phyloP scores from a whole-genome alignment of 1,139 yeast genomes.

The Oligophagozyma castellii region DNA sequence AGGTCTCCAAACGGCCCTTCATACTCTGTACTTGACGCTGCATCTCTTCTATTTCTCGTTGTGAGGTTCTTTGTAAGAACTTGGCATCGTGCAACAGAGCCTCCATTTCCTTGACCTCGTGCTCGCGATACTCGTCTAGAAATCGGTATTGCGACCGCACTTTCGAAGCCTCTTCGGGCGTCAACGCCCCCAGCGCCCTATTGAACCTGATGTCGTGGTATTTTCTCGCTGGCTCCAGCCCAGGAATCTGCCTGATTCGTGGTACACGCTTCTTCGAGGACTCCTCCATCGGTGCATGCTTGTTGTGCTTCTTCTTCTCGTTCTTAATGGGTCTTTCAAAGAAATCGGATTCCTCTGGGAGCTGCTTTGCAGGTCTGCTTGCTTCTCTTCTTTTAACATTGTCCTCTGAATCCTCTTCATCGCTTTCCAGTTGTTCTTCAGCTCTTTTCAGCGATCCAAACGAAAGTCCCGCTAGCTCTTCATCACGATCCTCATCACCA shows the following conservation, averaged over 20 bases:
- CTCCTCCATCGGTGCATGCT: slow-evolving; percentile 72
- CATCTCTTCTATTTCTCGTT: slow-evolving; percentile 39
- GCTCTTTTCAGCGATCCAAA: slow-evolving; percentile 50
- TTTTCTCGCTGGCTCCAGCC: slow-evolving; percentile 34
- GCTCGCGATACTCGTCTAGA: slow-evolving; percentile 68
- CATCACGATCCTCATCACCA: slow-evolving; percentile 21
- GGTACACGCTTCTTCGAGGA: slow-evolving; percentile 66
- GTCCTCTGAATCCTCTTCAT: slow-evolving; percentile 18
- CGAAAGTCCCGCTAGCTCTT: slow-evolving; percentile 30
- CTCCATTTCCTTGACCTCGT: slow-evolving; percentile 53
- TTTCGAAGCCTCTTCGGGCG: slow-evolving; percentile 51
- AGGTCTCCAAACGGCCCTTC: slow-evolving; percentile 62
- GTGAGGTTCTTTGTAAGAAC: slow-evolving; percentile 30
- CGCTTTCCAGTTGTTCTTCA: slow-evolving; percentile 33
- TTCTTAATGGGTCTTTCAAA: slow-evolving; percentile 19
- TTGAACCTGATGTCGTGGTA: slow-evolving; percentile 82
- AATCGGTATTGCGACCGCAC: slow-evolving; percentile 71
- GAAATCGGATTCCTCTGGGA: slow-evolving; percentile 12
- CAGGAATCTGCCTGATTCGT: slow-evolving; percentile 54
- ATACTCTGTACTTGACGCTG: slow-evolving; percentile 44
- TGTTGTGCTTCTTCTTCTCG: slow-evolving; percentile 28
- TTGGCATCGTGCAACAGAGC: slow-evolving; percentile 43
- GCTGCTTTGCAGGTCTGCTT: slow-evolving; percentile 3
- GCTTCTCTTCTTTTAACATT: slow-evolving; percentile 7
- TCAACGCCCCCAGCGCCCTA: slow-evolving; percentile 51